Conservation (phyloP, 1,284 basidiomycete species). For the Cryptococcus sp. region DNA sequence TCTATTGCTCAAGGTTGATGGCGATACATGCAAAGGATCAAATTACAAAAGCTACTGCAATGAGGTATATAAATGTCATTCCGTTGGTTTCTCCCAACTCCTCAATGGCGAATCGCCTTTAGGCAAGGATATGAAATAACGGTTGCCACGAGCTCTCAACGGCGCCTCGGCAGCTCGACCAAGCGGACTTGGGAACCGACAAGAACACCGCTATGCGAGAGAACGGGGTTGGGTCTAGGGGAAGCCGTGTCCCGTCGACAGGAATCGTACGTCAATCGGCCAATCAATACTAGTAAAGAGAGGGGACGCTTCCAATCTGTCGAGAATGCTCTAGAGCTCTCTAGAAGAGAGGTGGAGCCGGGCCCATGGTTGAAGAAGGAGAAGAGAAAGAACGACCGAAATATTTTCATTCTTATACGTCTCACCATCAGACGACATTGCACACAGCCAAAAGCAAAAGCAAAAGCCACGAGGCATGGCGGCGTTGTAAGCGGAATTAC, state of each 20-base stretch:
- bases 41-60: not conserved
- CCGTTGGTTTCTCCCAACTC: constrained; percentile 52
- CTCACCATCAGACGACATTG: too few species aligned
- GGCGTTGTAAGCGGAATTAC: too few species aligned
- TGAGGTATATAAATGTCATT: constrained; percentile 41
- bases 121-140: constrained; percentile 53
- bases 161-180: constrained; percentile 16
- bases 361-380: constrained; percentile 33
- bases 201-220: too few species aligned
- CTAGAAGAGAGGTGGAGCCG: constrained; percentile 26
- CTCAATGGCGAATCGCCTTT: constrained; percentile 41
- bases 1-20: too few species aligned
- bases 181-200: constrained; percentile 10
- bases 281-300: not conserved
- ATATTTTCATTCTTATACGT: too few species aligned
- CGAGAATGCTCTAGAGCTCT: constrained; percentile 33
- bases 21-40: not conserved
- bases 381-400: constrained; percentile 6
- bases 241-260: constrained; percentile 48
- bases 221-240: constrained; percentile 31
- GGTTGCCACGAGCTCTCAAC: constrained; percentile 18
- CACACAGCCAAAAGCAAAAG: too few species aligned
- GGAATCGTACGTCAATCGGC: constrained; percentile 48
- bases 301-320: constrained; percentile 46
- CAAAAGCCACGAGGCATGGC: too few species aligned